Percentiles rank a stretch among this genome's conserved stretches.
Evolutionary conservation across 31 red algal genomes (phyloP).

Genomic region (Bonnemaisonia californica): DNA sequence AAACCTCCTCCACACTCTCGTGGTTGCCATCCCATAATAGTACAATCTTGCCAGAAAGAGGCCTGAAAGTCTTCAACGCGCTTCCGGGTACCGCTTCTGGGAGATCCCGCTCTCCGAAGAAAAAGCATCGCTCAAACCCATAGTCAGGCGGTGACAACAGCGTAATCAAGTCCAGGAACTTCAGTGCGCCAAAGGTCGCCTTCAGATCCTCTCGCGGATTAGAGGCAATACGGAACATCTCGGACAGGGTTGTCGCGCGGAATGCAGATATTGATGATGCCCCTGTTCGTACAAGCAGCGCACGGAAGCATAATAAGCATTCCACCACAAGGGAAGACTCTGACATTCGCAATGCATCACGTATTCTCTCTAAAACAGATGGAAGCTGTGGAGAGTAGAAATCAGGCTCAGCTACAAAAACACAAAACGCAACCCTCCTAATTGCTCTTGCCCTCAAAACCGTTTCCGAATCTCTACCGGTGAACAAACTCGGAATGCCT

Average conservation of each 20-base stretch:
- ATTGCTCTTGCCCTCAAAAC: slow-evolving; percentile 64
- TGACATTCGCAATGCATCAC: slow-evolving; percentile 67
- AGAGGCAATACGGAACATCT: slow-evolving; percentile 65
- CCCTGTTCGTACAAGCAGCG: slow-evolving; percentile 65
- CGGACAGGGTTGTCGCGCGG: slow-evolving; percentile 67
- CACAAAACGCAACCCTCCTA: slow-evolving; percentile 66
- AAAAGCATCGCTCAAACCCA: slow-evolving; percentile 79
- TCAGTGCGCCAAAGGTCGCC: slow-evolving; percentile 58
- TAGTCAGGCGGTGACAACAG: slow-evolving; percentile 71
- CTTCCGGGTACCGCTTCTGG: slow-evolving; percentile 13
- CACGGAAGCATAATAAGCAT: slow-evolving; percentile 72
- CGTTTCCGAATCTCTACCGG: slow-evolving; percentile 74
- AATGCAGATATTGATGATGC: slow-evolving; percentile 77
- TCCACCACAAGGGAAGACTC: slow-evolving; percentile 60
- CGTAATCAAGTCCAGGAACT: slow-evolving; percentile 74
- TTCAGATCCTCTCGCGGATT: slow-evolving; percentile 57
- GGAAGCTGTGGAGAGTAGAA: slow-evolving; percentile 63
- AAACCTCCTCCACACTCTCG: slow-evolving; percentile 26
- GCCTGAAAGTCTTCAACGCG: slow-evolving; percentile 44
- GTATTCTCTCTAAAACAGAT: slow-evolving; percentile 66
- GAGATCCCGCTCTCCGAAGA: slow-evolving; percentile 53
- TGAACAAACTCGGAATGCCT: slow-evolving; percentile 77
- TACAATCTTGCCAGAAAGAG: slow-evolving; percentile 30
- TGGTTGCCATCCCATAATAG: slow-evolving; percentile 44
- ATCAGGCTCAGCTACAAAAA: slow-evolving; percentile 73